These are phyloP conservation scores for Amylocarpus encephaloides DNA, from an alignment of 2,329 filamentous ascomycete genomes.

Conservation along the genomic window DNA sequence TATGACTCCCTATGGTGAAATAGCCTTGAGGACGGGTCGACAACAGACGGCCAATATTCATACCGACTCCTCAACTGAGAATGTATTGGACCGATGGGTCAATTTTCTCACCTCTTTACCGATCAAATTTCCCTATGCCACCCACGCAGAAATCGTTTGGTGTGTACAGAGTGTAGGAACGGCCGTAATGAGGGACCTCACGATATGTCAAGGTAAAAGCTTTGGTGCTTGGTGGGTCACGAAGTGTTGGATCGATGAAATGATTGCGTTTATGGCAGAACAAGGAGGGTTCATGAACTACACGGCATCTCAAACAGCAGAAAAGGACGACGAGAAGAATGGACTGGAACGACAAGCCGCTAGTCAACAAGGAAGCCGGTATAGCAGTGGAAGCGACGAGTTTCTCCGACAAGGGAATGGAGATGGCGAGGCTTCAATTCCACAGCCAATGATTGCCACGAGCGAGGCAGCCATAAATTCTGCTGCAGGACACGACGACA, in stretches of 20 bases:
- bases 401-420: constrained; percentile 24
- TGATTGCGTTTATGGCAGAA: constrained; percentile 83
- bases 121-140: constrained; percentile 65
- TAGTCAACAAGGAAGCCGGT: constrained; percentile 26
- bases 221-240: constrained; percentile 94
- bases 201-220: constrained; percentile 68
- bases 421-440: constrained; percentile 14
- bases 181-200: constrained; percentile 74
- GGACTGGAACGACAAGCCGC: constrained; percentile 16
- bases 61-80: constrained; percentile 44
- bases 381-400: constrained; percentile 30
- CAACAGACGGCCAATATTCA: constrained; percentile 36
- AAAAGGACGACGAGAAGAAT: constrained; percentile 19
- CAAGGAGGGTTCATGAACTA: constrained; percentile 79
- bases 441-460: constrained; percentile 33
- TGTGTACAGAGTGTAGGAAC: constrained; percentile 71
- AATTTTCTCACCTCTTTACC: constrained; percentile 65
- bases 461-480: constrained; percentile 41
- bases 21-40: constrained; percentile 41
- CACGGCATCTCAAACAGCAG: constrained; percentile 36
- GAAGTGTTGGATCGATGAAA: constrained; percentile 93
- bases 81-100: constrained; percentile 74
- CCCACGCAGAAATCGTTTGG: constrained; percentile 66
- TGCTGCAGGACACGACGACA: constrained; percentile 58
- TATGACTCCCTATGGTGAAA: constrained; percentile 53